These are phyloP conservation scores for Parathielavia appendiculata DNA, from an alignment of 495 filamentous ascomycete genomes.

Conservation along the genomic window DNA sequence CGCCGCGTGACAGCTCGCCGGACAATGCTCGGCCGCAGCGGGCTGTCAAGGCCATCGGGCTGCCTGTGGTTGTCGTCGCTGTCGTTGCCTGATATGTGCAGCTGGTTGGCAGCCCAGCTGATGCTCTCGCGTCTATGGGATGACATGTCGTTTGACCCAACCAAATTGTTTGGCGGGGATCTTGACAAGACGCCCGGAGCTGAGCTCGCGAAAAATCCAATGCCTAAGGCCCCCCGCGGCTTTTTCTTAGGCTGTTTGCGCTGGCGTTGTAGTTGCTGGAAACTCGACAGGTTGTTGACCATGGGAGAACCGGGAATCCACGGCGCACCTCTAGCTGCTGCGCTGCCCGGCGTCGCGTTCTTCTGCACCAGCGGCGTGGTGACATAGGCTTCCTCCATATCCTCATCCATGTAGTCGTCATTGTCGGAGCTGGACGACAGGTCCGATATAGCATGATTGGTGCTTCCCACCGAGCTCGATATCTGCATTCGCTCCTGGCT, in stretches of 20 bases:
- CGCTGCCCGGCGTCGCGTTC: constrained; percentile 39
- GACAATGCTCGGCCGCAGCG: constrained; percentile 50
- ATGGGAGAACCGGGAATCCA: constrained; percentile 58
- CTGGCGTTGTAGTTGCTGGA: constrained; percentile 70
- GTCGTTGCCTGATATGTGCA: constrained; percentile 74
- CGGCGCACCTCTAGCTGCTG: constrained; percentile 48
- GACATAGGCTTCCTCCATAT: constrained; percentile 71
- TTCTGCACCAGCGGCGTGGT: constrained; percentile 63
- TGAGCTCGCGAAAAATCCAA: constrained; percentile 37
- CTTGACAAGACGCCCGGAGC: constrained; percentile 32
- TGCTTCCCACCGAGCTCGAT: constrained; percentile 81
- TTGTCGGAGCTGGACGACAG: constrained; percentile 72
- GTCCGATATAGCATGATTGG: constrained; percentile 72
- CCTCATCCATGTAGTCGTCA: constrained; percentile 74
- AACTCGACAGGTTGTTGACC: constrained; percentile 66
- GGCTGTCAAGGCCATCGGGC: constrained; percentile 43
- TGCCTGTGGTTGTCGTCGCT: constrained; percentile 68
- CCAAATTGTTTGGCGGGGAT: constrained; percentile 38
- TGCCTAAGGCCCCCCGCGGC: constrained; percentile 30
- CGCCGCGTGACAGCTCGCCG: constrained; percentile 73
- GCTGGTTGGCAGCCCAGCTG: constrained; percentile 76
- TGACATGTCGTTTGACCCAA: constrained; percentile 31
- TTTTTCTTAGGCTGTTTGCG: constrained; percentile 49
- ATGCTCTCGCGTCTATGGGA: constrained; percentile 72
- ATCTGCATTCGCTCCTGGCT: constrained; percentile 63